Evolutionary conservation across 306 rosid genomes (phyloP).

Genomic region (Cercis canadensis): DNA sequence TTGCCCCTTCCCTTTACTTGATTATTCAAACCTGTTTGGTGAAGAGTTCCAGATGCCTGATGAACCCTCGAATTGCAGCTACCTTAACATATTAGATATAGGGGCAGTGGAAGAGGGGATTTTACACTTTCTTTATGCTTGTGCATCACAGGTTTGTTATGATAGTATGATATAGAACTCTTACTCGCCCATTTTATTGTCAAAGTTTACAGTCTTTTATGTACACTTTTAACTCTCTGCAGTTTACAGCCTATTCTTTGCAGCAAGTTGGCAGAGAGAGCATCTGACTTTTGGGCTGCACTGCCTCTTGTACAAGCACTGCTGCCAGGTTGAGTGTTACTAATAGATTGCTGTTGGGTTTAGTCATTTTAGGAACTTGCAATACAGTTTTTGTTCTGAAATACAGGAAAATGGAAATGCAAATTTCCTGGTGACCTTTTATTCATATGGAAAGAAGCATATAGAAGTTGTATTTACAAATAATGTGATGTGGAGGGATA

Average conservation of each 20-base stretch:
- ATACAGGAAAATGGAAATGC: slow-evolving; percentile 5
- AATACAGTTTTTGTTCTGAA: not conserved
- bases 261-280: slow-evolving; percentile 82
- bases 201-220: slow-evolving; percentile 33
- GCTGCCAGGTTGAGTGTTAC: slow-evolving; percentile 78
- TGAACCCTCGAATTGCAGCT: slow-evolving; percentile 79
- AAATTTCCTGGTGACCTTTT: slow-evolving; percentile 2
- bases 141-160: slow-evolving; percentile 86
- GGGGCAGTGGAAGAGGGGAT: slow-evolving; percentile 94
- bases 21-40: slow-evolving; percentile 85
- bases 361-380: not conserved
- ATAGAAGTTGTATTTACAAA: slow-evolving; percentile 11
- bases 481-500: too few relatives aligned
- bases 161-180: slow-evolving; percentile 37
- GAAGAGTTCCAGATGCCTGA: slow-evolving; percentile 79
- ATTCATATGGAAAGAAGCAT: slow-evolving; percentile 6
- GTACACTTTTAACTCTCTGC: slow-evolving; percentile 45
- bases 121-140: slow-evolving; percentile 84
- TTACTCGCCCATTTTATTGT: slow-evolving; percentile 13
- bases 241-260: slow-evolving; percentile 81
- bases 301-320: slow-evolving; percentile 88
- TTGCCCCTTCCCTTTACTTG: slow-evolving; percentile 52
- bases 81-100: slow-evolving; percentile 75
- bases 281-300: slow-evolving; percentile 77
- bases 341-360: slow-evolving; percentile 12